Evolutionary conservation across 2,329 filamentous ascomycete species (phyloP), one percentile per base, ranked within the genome.

Genomic region (Raffaelea arxii): DNA sequence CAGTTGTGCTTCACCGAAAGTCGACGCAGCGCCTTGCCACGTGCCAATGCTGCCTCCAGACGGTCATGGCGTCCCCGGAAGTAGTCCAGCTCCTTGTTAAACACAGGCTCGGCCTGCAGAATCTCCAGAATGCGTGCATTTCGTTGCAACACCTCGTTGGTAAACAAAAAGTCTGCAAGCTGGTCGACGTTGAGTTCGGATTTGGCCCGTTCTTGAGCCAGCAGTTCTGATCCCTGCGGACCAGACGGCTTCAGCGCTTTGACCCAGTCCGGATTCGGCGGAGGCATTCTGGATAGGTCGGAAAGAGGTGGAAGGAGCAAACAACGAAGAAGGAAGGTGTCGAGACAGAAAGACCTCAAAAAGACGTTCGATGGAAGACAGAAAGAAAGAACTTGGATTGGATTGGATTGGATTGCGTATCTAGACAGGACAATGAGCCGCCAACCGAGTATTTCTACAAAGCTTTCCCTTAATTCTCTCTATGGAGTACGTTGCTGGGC

Each of bases 81-180:
- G 65, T 87, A 86, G 60, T 88, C 87, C 53, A 84, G 79, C 3
- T 79, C 79, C 66, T 89, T 90, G 64, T 89, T 82, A 54, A 90
- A 89, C 47, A 87, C 73, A 44, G 77, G 75, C 49, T 90, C 82
- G 0, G 71, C 61, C 55, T 80, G 68, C 5, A 90, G 71, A n/a
- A 86, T 71, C 41, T 74, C 65, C 6, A 87, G 66, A 24, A 90
- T 71, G 22, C 67, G 67, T 2, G 74, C 65, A 56, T 82, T 80
- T 38, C 75, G 70, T 47, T 80, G 70, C 11, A 88, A 68, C 5
- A 71, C 70, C 49, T 82, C 73, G 56, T 78, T 77, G 21, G 81
- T 84, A 62, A 85, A 84, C 41, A 90, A 69, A 56, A 86, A 80
- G 44, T 77, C 70, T 41, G 81, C 77, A 9, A 90, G 69, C 58